These are phyloP conservation scores for Raffaelea ambrosiae DNA, from an alignment of 2,329 filamentous ascomycete genomes.

Conservation along the genomic window DNA sequence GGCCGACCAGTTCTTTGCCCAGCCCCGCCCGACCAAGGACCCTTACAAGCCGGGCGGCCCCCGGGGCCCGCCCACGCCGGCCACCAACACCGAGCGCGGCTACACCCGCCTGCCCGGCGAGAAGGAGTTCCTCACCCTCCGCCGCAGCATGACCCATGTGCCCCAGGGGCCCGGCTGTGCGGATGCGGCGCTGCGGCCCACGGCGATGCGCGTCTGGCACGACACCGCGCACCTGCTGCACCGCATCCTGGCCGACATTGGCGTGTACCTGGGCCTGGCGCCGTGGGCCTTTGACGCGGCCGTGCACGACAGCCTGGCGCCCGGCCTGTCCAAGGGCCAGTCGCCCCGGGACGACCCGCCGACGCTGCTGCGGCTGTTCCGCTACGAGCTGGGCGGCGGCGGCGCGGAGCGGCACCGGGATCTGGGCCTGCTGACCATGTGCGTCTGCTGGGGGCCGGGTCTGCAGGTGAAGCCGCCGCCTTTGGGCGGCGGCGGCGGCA, in stretches of 20 bases:
- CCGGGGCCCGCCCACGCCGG: conserved; percentile 5
- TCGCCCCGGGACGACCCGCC: conserved; percentile 12
- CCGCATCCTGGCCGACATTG: conserved; percentile 15
- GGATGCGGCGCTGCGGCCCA: background rate
- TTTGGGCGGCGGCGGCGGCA: background rate
- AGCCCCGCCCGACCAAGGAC: conserved; percentile 6
- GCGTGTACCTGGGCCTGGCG: conserved; percentile 7
- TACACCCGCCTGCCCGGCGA: conserved; percentile 11
- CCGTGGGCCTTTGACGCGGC: conserved; percentile 10
- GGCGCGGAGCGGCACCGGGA: conserved; percentile 15
- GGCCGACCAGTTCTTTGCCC: conserved; percentile 11
- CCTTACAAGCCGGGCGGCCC: conserved; percentile 6
- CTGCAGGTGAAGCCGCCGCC: conserved; percentile 11
- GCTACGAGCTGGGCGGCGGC: conserved; percentile 14
- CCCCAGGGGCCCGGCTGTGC: conserved; percentile 3
- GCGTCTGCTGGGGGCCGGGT: conserved; percentile 13
- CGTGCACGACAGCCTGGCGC: conserved; percentile 11
- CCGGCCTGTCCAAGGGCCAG: background rate
- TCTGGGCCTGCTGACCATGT: conserved; percentile 15
- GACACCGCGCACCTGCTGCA: conserved; percentile 14
- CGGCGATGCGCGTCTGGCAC: conserved; percentile 10
- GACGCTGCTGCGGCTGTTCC: conserved; percentile 15
- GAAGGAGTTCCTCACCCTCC: conserved; percentile 15
- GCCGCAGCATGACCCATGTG: conserved; percentile 11
- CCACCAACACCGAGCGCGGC: conserved; percentile 13